Conservation (phyloP, 805 yeast genomes). For the Starmerella apis region DNA sequence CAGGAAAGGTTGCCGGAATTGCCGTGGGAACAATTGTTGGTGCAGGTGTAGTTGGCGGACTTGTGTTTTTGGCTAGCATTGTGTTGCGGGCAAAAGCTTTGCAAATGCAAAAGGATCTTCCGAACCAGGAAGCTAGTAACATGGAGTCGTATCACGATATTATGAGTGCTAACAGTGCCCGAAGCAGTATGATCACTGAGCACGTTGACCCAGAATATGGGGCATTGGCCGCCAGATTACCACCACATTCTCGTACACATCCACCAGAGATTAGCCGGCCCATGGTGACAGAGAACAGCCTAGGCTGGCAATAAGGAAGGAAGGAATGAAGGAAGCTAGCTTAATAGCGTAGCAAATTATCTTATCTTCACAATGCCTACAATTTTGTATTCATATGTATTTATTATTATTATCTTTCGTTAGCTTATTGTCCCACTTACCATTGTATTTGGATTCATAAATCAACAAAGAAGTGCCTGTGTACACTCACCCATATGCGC, state of each 20-base stretch:
- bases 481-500: too few relatives aligned
- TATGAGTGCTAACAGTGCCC: constrained; percentile 12
- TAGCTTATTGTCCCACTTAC: too few relatives aligned
- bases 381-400: constrained; percentile 8
- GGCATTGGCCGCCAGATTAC: neutral
- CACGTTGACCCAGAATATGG: neutral
- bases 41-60: constrained; percentile 51
- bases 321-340: neutral
- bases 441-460: too few relatives aligned
- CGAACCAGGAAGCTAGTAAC: constrained; percentile 13
- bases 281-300: constrained; percentile 35
- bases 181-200: constrained; percentile 12
- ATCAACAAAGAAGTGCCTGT: too few relatives aligned
- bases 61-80: constrained; percentile 36
- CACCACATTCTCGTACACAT: neutral
- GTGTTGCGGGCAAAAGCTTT: constrained; percentile 28
- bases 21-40: constrained; percentile 79
- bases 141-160: constrained; percentile 25
- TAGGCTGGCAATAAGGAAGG: constrained; percentile 36
- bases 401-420: neutral
- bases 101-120: constrained; percentile 35
- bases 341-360: neutral
- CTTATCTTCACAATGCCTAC: neutral
- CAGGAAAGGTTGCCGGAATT: constrained; percentile 55
- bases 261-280: constrained; percentile 32